Conservation (phyloP, 192 early-diverging fungal species). For the Rhizophlyctis rosea region DNA sequence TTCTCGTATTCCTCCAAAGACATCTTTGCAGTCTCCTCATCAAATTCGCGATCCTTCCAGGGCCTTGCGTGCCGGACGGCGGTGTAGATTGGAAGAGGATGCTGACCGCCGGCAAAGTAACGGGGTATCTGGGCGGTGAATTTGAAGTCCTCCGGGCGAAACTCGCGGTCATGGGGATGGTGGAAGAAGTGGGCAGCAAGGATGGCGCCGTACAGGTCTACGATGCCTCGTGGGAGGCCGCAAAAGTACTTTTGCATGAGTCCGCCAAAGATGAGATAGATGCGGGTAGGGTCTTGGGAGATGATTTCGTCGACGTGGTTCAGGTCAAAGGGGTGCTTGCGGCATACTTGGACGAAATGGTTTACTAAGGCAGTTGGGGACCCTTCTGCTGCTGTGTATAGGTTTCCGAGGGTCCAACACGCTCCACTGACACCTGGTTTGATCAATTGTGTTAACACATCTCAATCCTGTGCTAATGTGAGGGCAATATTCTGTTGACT, state of each 20-base stretch:
- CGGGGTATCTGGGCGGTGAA: conserved; percentile 49
- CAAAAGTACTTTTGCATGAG: conserved; percentile 14
- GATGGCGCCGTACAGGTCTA: conserved; percentile 60
- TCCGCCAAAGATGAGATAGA: conserved; percentile 29
- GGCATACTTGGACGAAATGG: conserved; percentile 11
- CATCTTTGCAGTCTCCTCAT: background rate
- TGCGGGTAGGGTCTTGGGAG: conserved; percentile 15
- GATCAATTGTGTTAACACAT: no score
- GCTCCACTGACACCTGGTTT: conserved; percentile 50
- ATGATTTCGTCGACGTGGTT: conserved; percentile 15
- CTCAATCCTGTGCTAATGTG: no score
- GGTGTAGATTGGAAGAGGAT: conserved; percentile 77
- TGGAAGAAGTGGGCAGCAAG: conserved; percentile 46
- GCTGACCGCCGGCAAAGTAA: conserved; percentile 55
- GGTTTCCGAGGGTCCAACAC: conserved; percentile 60
- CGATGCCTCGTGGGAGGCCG: conserved; percentile 45
- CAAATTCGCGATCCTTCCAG: conserved; percentile 10
- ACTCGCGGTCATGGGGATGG: conserved; percentile 36
- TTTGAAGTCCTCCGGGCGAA: conserved; percentile 48
- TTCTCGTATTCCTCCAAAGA: background rate
- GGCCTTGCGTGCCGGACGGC: conserved; percentile 62
- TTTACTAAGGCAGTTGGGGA: conserved; percentile 11
- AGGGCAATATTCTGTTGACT: no score
- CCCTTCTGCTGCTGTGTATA: conserved; percentile 32
- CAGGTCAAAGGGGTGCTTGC: conserved; percentile 18